A percentile compares a stretch with the other conserved stretches of the same genome.
Evolutionary conservation across 257 asterid species (phyloP).

Genomic region (Plantago major): DNA sequence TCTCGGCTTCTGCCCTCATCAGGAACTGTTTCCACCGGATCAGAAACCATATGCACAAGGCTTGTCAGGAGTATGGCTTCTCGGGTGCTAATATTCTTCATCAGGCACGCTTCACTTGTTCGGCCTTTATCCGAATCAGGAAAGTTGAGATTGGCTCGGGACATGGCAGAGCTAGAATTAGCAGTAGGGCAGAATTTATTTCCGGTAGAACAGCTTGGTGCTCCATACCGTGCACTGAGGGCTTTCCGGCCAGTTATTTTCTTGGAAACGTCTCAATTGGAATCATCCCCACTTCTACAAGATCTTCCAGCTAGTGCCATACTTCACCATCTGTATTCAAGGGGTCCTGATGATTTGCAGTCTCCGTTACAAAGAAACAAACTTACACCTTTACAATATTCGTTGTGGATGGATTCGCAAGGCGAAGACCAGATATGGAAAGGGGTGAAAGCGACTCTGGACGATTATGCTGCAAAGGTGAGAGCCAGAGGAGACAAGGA

Average conservation of each 20-base stretch:
- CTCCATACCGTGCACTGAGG: conserved; percentile 88
- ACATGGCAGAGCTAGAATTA: conserved; percentile 93
- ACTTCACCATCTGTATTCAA: conserved; percentile 85
- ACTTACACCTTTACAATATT: conserved; percentile 78
- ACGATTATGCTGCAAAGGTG: conserved; percentile 77
- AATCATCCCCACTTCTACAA: conserved; percentile 76
- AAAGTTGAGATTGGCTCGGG: conserved; percentile 91
- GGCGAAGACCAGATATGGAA: conserved; percentile 98
- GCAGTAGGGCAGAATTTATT: conserved; percentile 83
- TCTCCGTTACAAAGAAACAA: conserved; percentile 89
- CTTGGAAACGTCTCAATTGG: conserved; percentile 85
- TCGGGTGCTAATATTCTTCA: conserved; percentile 68
- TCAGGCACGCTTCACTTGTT: conserved; percentile 86
- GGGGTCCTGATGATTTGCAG: conserved; percentile 85
- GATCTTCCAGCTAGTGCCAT: conserved; percentile 83
- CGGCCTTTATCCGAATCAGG: conserved; percentile 96
- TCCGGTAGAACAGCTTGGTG: conserved; percentile 94
- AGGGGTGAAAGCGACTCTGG: conserved; percentile 82
- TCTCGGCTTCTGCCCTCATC: conserved; percentile 80
- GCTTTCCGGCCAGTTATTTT: conserved; percentile 93
- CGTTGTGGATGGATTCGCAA: conserved; percentile 93
- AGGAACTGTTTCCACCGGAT: conserved; percentile 34
- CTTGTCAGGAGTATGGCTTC: conserved; percentile 90
- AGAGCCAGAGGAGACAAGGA: conserved; percentile 88
- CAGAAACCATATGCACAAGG: conserved; percentile 80